Base-by-base conservation (phyloP, 2,329 filamentous ascomycete species). In the Aspergillus ustus region DNA sequence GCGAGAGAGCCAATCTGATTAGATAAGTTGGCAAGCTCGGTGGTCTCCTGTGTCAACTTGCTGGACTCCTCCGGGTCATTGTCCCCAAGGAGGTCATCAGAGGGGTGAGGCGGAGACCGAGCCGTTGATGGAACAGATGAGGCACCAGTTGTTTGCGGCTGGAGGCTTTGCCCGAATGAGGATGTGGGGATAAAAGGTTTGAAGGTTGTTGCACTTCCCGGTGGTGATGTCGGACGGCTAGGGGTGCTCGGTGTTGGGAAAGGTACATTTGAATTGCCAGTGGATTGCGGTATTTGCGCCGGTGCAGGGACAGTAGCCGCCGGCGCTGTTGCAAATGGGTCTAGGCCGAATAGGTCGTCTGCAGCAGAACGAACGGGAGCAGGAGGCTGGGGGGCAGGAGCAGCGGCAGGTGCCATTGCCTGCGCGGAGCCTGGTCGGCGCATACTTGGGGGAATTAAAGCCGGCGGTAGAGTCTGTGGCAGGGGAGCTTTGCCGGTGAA, bases 181-280 rank as follows among this genome's bases (percentile, higher is more conserved):
- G 95, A 98, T 0, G 92, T 93, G 0, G 95, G 95, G 49, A 95
- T 81, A 77, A 99, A 99, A 1, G 93, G 92, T 78, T 93, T 96
- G 80, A 97, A 97, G 1, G 84, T 84, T 19, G 81, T 81, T 15
- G 79, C 75, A 70, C 73, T 59, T 15, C 66, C 66, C 31, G 70
- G 81, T 73, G 67, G 79, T 6, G 73, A 75, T 67, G 70, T 67
- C 57, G 70, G 68, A 31, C 55, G 82, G 75, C 50, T 82, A 72
- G 58, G 85, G 77, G 60, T 83, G 73, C 73, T 80, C 80, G 71
- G 83, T 73, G 69, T 82, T 82, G 71, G 89, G 88, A 69, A 86
- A 80, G 53, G 87, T 13, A 74, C 62, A 60, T 77, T 80, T 13
- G 92, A 93, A 31, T 90, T 89, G 53, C 92, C 92, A 22, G 93